Base-by-base conservation (phyloP, 2,329 filamentous ascomycete species). In the Tympanopsis confertula region DNA sequence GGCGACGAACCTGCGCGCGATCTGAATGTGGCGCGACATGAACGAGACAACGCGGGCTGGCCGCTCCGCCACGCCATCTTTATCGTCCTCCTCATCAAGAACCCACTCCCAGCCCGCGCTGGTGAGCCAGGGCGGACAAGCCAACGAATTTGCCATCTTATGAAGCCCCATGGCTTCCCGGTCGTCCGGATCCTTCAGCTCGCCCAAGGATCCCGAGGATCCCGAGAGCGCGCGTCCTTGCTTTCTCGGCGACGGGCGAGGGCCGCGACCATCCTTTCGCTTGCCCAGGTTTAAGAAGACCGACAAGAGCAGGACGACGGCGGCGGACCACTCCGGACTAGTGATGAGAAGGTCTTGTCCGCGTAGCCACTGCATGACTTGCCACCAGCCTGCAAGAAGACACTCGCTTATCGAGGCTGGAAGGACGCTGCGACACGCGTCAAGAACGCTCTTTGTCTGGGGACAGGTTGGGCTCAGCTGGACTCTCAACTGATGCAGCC, bases 101-200 rank as follows among this genome's bases (percentile, higher is more conserved):
- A 82, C 66, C 83, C 83, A 88, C 28, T 74, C 66, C 83, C 84
- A 89, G 2, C 74, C 71, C 38, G 64, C 61, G 41, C 65, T 74
- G 45, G 74, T 69, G 60, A 80, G 63, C 75, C 75, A 80, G 3
- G 60, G 41, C 1, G 75, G 68, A 42, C 61, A 70, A 2, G 63
- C 63, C 3, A 65, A 52, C 2, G 70, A 66, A 38, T 67, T 70
- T 3, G 60, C 57, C 12, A 61, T 60, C 45, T 72, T 67, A n/a
- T 59, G 56, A 12, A 49, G 44, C 38, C 66, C 63, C 51, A 76
- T 58, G 0, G 57, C 51, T 37, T 61, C 65, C 68, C 69, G 74
- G 38, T 70, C 52, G 7, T 42, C 41, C 5, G 50, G 45, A 30
- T 53, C 50, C 18, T 50, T 43, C 32, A 20, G 37, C 33, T 5